Base-by-base conservation (phyloP, 805 yeast genomes). In the Wickerhamiella siamensis region DNA sequence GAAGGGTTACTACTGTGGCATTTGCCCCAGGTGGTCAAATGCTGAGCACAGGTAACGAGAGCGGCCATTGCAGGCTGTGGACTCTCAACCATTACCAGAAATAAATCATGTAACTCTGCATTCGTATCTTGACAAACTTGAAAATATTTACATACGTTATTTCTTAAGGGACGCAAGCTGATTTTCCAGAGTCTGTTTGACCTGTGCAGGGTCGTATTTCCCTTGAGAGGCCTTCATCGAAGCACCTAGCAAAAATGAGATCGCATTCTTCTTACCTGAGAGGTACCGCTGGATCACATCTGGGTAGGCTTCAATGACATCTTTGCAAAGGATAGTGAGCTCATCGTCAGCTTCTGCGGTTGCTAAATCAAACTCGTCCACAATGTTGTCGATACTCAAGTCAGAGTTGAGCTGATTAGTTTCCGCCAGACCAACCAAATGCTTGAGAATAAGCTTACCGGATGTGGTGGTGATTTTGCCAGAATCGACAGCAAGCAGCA, bases 41-140 rank as follows among this genome's bases (percentile, higher is more conserved):
- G 77, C 59, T 91, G 38, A 83, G 87, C 15, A 74, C 84, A 1
- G 98, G 95, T 47, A 88, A 87, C 54, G 94, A 83, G 53, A 83
- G 76, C 20, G 99, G 98, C 8, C 77, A 74, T 55, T 91, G 79
- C 6, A 76, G 97, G 51, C 67, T 91, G 43, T 91, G 95, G 93
- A 74, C 79, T 56, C 60, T 91, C 44, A 80, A 83, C 53, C 94
- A 88, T 60, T 88, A 83, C 41, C 38, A 45, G 14, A 36, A 33
- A 37, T 8, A 24, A n/a, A 33, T 32, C 6, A 24, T 24, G 12
- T 24, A 24, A 8, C 6, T 24, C 12, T 6, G 29, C 10, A 24
- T 10, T 27, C 14, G 10, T 27, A 14, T 12, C 15, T 32, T 32
- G 9, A 32, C 16, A 12, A 17, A 9, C 15, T 32, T 14, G 9